Percentiles rank a stretch among this genome's conserved stretches.
These are phyloP conservation scores for Fallopia convolvulus DNA, from an alignment of 148 eudicot species.

Conservation along the genomic window DNA sequence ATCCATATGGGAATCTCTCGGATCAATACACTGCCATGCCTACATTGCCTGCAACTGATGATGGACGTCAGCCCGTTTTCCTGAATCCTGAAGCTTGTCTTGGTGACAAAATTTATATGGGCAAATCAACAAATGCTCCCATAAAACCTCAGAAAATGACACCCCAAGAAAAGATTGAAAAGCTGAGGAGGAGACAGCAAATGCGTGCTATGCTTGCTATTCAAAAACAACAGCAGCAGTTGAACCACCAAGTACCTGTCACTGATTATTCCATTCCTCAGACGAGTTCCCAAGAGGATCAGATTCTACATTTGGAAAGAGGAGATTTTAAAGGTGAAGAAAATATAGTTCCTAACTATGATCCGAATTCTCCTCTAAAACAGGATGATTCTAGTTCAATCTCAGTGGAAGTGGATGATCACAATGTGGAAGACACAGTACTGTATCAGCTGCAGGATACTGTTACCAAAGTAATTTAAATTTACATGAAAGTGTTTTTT, in stretches of 20 bases:
- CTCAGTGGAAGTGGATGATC: constrained; percentile 29
- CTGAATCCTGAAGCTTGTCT: constrained; percentile 28
- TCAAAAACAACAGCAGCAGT: constrained; percentile 67
- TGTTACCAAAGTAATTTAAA: constrained; percentile 40
- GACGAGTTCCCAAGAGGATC: constrained; percentile 20
- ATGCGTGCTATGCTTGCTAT: constrained; percentile 86
- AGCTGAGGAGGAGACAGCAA: constrained; percentile 71
- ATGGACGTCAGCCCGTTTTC: constrained; percentile 24
- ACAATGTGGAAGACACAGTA: constrained; percentile 44
- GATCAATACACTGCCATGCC: constrained; percentile 23
- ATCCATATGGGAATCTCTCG: constrained; percentile 25
- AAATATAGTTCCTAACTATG: constrained; percentile 24
- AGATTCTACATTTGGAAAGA: constrained; percentile 24
- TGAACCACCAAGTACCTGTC: constrained; percentile 26
- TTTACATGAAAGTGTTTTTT: background rate
- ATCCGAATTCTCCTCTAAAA: constrained; percentile 32
- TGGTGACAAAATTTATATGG: constrained; percentile 21
- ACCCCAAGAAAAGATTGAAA: constrained; percentile 83
- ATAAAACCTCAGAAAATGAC: constrained; percentile 48
- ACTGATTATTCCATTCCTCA: constrained; percentile 18
- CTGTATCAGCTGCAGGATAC: constrained; percentile 56
- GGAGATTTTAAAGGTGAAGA: constrained; percentile 33
- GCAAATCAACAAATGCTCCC: constrained; percentile 21
- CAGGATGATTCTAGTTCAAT: constrained; percentile 29
- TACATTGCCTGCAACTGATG: constrained; percentile 26